Evolutionary conservation across 2,329 filamentous ascomycete species (phyloP).

Genomic region (Ascochyta lentis): DNA sequence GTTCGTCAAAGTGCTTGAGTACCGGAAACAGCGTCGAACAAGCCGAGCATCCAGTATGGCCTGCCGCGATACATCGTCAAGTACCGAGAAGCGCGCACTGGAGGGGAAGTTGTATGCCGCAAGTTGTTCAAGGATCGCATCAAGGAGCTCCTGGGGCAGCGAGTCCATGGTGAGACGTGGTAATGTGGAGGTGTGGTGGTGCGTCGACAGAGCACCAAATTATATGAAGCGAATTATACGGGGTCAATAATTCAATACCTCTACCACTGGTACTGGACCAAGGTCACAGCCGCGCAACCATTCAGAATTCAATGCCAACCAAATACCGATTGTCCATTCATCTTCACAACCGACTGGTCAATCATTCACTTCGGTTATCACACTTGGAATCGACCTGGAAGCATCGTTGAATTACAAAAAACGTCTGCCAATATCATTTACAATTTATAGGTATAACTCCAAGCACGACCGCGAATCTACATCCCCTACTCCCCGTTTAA

Average conservation of each 20-base stretch:
- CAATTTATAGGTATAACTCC: constrained; percentile 10
- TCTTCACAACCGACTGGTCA: background rate
- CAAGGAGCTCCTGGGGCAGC: constrained; percentile 16
- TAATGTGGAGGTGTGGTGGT: background rate
- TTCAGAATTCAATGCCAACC: background rate
- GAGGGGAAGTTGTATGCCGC: constrained; percentile 1
- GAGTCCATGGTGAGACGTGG: constrained; percentile 9
- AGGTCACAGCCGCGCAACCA: background rate
- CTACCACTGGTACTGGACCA: background rate
- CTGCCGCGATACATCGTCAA: constrained; percentile 6
- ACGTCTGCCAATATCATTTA: constrained; percentile 5
- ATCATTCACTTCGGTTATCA: background rate
- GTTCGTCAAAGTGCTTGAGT: constrained; percentile 1
- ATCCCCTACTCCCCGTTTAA: background rate
- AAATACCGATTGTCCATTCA: background rate
- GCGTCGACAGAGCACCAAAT: background rate
- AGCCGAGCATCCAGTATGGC: constrained; percentile 9
- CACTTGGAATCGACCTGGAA: background rate
- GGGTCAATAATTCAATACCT: background rate
- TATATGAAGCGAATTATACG: background rate
- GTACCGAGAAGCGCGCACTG: constrained; percentile 12
- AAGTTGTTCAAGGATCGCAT: constrained; percentile 7
- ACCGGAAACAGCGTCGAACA: constrained; percentile 4
- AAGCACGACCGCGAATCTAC: background rate
- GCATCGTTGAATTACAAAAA: background rate